Conservation (phyloP, 2,329 filamentous ascomycete species). For the Xylariaceae sp. region DNA sequence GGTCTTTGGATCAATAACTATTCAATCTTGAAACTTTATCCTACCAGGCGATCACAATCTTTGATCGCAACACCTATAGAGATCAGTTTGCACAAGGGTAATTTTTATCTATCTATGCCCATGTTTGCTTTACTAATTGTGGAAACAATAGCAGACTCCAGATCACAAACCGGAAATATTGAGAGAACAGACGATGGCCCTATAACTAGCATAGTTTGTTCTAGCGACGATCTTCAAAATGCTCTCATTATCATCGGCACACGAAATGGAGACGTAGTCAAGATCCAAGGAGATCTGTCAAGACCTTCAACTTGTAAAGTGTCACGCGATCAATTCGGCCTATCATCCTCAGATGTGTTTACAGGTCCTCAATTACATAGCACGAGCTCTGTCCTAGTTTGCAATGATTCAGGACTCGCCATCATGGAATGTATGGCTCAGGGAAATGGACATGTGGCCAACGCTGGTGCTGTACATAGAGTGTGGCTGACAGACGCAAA, state of each 20-base stretch:
- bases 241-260: slow-evolving; percentile 44
- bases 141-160: background rate
- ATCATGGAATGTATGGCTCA: slow-evolving; percentile 19
- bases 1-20: slow-evolving; percentile 19
- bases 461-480: slow-evolving; percentile 39
- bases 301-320: slow-evolving; percentile 17
- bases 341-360: slow-evolving; percentile 26
- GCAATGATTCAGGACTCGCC: slow-evolving; percentile 28
- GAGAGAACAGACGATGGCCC: slow-evolving; percentile 33
- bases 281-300: slow-evolving; percentile 24
- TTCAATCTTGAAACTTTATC: slow-evolving; percentile 21
- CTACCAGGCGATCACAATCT: slow-evolving; percentile 8
- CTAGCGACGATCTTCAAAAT: slow-evolving; percentile 26
- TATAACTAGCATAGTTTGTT: slow-evolving; percentile 43
- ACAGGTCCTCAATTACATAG: slow-evolving; percentile 36
- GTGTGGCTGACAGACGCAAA: slow-evolving; percentile 51
- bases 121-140: slow-evolving; percentile 1
- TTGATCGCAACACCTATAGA: slow-evolving; percentile 5
- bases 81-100: slow-evolving; percentile 15
- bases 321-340: slow-evolving; percentile 23
- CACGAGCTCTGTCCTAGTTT: slow-evolving; percentile 41
- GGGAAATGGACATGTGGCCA: slow-evolving; percentile 28
- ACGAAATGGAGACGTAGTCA: slow-evolving; percentile 49
- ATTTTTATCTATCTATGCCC: background rate
- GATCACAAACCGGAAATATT: background rate